Evolutionary conservation across 1,139 yeast genomes (phyloP).

Genomic region (Zygoascus sp.): DNA sequence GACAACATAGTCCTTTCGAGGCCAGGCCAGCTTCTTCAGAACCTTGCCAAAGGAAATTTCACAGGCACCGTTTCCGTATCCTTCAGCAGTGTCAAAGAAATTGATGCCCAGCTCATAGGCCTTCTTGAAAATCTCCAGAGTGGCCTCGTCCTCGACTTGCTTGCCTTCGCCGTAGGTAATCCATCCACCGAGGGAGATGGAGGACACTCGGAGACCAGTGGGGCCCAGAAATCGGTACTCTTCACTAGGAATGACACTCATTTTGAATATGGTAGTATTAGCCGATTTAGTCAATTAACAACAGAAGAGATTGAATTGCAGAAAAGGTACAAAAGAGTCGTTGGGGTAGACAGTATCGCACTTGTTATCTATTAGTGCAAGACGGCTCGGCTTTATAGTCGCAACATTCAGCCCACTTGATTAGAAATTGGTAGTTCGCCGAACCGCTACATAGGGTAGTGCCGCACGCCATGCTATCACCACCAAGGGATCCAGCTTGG

Average conservation of each 20-base stretch:
- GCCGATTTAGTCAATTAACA: not conserved
- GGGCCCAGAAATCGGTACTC: conserved; percentile 35
- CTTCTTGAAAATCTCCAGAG: conserved; percentile 30
- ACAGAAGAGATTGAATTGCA: not conserved
- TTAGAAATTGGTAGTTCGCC: no score
- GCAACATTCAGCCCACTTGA: no score
- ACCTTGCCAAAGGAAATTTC: conserved; percentile 33
- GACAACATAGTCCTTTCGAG: conserved; percentile 31
- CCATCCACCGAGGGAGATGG: conserved; percentile 38
- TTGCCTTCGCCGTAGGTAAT: conserved; percentile 32
- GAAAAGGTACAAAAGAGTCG: not conserved
- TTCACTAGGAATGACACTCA: conserved; percentile 23
- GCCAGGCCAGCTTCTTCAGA: conserved; percentile 32
- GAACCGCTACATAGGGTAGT: no score
- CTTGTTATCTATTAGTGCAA: no score
- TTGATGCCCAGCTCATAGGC: conserved; percentile 36
- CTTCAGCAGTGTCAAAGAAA: conserved; percentile 36
- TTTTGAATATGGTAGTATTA: not conserved
- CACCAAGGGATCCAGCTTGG: no score
- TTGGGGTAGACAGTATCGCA: no score
- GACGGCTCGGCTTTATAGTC: no score
- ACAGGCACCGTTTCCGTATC: conserved; percentile 31
- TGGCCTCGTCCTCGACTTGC: conserved; percentile 29
- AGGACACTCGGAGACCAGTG: conserved; percentile 35
- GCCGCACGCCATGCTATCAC: no score